Percentiles rank a stretch among this genome's conserved stretches.
Conservation (phyloP, 495 filamentous ascomycete genomes). For the Xylaria castorea region DNA sequence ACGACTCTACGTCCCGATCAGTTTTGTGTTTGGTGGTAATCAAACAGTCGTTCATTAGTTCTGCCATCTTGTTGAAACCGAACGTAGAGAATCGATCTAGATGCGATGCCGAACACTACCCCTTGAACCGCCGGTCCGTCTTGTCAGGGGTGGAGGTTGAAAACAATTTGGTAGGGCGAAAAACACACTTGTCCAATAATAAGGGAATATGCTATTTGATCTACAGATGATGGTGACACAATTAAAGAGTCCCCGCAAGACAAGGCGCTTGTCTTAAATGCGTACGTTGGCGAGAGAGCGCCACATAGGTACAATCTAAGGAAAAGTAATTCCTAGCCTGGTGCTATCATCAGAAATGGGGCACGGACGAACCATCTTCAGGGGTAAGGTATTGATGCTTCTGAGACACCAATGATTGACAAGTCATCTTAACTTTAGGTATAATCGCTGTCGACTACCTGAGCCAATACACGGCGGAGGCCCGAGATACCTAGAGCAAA, state of each 20-base stretch:
- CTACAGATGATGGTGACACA: slow-evolving; percentile 13
- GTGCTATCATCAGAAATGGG: not conserved
- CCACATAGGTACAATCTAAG: slow-evolving; percentile 21
- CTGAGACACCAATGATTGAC: slow-evolving; percentile 20
- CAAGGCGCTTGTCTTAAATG: slow-evolving; percentile 19
- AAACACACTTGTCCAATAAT: slow-evolving; percentile 7
- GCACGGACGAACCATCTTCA: slow-evolving; percentile 19
- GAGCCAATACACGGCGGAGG: not conserved
- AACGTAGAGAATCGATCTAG: not conserved
- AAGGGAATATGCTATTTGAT: slow-evolving; percentile 12
- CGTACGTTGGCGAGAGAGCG: slow-evolving; percentile 5
- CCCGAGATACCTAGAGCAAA: too few species aligned
- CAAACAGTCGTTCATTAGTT: not conserved
- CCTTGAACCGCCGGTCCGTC: not conserved
- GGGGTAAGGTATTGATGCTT: slow-evolving; percentile 1
- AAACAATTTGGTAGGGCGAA: slow-evolving; percentile 17
- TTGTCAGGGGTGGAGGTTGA: not conserved
- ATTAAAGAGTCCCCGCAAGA: slow-evolving; percentile 16
- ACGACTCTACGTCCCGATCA: not conserved
- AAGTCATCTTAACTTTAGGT: not conserved
- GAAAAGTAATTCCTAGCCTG: slow-evolving; percentile 3
- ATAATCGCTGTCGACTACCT: not conserved
- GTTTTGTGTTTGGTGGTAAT: not conserved
- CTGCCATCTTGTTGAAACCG: not conserved
- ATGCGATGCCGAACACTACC: not conserved